Evolutionary conservation across 2,329 filamentous ascomycete species (phyloP), one percentile per base, ranked within the genome.

Genomic region (Pestalotiopsis sp.): DNA sequence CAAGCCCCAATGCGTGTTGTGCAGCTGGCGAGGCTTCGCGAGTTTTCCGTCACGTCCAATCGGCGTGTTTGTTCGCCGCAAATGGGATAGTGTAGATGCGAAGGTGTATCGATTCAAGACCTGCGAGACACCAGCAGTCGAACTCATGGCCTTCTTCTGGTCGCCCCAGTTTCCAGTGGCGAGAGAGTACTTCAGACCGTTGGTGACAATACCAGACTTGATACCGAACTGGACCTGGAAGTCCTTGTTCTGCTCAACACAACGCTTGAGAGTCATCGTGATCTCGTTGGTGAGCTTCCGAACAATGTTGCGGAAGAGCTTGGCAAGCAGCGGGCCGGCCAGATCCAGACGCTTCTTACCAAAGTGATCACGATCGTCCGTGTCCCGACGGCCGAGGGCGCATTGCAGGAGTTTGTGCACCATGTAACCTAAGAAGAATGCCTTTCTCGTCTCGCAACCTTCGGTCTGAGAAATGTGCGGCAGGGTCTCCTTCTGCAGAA

Each of bases 111-210:
- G 90, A 83, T 98, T 99, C 76, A 99, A 83, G 81, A 99, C 97
- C 82, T 99, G 96, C 61, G 95, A 98, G 60, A 99, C 96, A 86
- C 96, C 97, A 60, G 96, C 96, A 71, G 97, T 98, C 1, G 94
- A 93, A 73, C 92, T 95, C 74, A 93, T 92, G 22, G 96, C 94
- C 84, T 98, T 99, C 87, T 98, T 99, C 84, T 99, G 96, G 73
- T 99, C 96, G 76, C 96, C 97, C 97, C 96, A 99, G 81, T 99
- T 99, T 72, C 96, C 96, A 14, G 96, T 99, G 30, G 96, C 95
- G 70, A 99, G 85, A 65, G 96, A 98, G 81, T 99, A 99, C 78
- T 98, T 97, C 72, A 99, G 83, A 63, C 95, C 96, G 77, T 96
- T 97, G 22, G 94, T 97, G 72, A 99, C 86, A 22, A 96, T 97